Evolutionary conservation across 441 rosid genomes (phyloP).

Genomic region (Breynia disticha): DNA sequence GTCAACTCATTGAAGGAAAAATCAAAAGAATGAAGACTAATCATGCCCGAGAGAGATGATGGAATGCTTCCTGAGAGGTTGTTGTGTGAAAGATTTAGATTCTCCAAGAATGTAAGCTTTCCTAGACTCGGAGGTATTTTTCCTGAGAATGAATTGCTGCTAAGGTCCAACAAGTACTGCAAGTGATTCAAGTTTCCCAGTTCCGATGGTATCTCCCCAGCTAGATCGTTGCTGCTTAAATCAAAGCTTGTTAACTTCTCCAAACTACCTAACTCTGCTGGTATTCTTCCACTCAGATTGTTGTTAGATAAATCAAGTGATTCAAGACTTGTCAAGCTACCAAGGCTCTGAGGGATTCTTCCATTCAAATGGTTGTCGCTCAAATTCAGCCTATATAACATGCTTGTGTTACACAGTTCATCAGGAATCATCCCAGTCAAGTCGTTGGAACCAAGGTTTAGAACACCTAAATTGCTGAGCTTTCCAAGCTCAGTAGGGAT

Average conservation of each 20-base stretch:
- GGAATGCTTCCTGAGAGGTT: slow-evolving; percentile 49
- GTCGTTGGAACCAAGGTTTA: slow-evolving; percentile 35
- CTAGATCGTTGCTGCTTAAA: slow-evolving; percentile 47
- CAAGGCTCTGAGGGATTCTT: slow-evolving; percentile 29
- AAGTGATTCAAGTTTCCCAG: slow-evolving; percentile 31
- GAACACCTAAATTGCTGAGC: slow-evolving; percentile 24
- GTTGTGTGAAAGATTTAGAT: slow-evolving; percentile 48
- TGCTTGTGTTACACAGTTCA: slow-evolving; percentile 36
- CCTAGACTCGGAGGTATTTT: slow-evolving; percentile 33
- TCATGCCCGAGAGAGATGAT: slow-evolving; percentile 29
- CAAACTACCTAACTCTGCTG: slow-evolving; percentile 28
- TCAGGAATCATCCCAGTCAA: slow-evolving; percentile 40
- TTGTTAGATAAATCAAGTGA: slow-evolving; percentile 47
- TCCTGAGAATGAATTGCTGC: slow-evolving; percentile 52
- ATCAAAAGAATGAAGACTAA: slow-evolving; percentile 36
- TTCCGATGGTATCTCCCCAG: slow-evolving; percentile 36
- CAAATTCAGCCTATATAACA: slow-evolving; percentile 33
- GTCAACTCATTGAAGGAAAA: slow-evolving; percentile 48
- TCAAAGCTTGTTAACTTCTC: slow-evolving; percentile 29
- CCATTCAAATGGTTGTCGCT: slow-evolving; percentile 44
- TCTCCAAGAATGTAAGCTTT: slow-evolving; percentile 34
- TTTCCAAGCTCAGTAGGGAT: slow-evolving; percentile 47
- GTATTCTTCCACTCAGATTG: slow-evolving; percentile 29
- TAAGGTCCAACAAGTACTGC: slow-evolving; percentile 42
- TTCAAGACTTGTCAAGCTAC: slow-evolving; percentile 22